Conservation (phyloP, 2,329 filamentous ascomycete species). For the Cryphonectria naterciae region DNA sequence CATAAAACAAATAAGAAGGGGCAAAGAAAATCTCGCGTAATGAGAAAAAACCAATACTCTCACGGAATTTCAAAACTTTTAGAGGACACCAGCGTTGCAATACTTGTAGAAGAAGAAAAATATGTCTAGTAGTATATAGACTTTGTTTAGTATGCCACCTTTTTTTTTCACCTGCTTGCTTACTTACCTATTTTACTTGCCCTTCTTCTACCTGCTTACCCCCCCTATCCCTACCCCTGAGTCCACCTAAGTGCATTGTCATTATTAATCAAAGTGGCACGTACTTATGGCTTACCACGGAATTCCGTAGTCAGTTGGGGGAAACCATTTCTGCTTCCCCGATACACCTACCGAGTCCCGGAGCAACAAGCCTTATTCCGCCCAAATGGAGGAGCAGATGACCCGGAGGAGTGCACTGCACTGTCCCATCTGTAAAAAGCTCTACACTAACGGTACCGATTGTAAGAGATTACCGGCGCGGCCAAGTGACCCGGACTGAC, state of each 20-base stretch:
- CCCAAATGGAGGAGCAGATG: slow-evolving; percentile 17
- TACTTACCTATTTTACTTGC: too few species aligned
- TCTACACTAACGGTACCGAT: slow-evolving; percentile 12
- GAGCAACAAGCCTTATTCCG: slow-evolving; percentile 10
- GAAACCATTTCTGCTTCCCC: slow-evolving; percentile 7
- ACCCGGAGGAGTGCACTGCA: slow-evolving; percentile 6
- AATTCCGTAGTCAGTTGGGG: slow-evolving; percentile 19
- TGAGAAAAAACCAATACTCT: too few species aligned
- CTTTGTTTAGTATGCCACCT: too few species aligned
- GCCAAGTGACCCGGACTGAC: slow-evolving; percentile 13
- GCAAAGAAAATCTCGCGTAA: too few species aligned
- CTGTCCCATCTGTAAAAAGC: slow-evolving; percentile 18
- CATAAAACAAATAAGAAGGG: too few species aligned
- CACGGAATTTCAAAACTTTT: too few species aligned
- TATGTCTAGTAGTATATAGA: too few species aligned
- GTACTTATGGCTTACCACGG: slow-evolving; percentile 10
- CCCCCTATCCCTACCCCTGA: too few species aligned
- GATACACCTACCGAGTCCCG: slow-evolving; percentile 8
- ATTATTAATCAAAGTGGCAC: slow-evolving; percentile 20
- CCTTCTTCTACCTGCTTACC: too few species aligned
- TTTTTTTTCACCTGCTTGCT: too few species aligned
- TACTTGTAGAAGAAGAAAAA: too few species aligned
- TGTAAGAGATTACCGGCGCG: slow-evolving; percentile 10
- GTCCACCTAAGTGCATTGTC: not conserved
- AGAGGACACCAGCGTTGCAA: too few species aligned